Conservation (phyloP, 345 rosid genomes). For the Rhodamnia argentea region DNA sequence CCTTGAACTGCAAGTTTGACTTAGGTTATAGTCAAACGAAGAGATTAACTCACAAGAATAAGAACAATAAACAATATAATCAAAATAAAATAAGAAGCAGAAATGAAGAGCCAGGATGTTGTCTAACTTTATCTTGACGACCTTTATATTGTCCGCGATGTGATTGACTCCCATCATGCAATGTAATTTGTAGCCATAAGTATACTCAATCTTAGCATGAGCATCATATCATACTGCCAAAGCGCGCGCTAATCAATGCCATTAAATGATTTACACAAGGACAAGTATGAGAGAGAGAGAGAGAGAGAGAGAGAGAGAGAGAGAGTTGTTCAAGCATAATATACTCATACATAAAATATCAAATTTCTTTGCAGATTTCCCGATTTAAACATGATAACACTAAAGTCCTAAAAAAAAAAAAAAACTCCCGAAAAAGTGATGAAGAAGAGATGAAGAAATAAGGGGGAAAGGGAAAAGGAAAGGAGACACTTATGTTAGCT, state of each 20-base stretch:
- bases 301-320: too few species aligned
- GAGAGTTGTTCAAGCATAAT: too few species aligned
- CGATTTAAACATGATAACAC: too few species aligned
- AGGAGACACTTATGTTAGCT: background rate
- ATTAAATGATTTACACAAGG: too few species aligned
- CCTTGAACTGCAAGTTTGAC: background rate
- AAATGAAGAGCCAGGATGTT: background rate
- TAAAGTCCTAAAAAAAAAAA: too few species aligned
- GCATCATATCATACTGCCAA: background rate
- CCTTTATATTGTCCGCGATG: background rate
- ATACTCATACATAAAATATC: too few species aligned
- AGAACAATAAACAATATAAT: background rate
- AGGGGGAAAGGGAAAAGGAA: background rate
- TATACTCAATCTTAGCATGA: background rate
- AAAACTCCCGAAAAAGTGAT: too few species aligned
- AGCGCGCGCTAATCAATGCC: background rate
- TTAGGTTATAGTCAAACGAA: background rate
- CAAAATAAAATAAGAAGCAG: background rate
- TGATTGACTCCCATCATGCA: background rate
- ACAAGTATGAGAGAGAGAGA: too few species aligned
- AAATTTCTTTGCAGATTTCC: too few species aligned
- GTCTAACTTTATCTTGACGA: background rate
- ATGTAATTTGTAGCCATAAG: background rate
- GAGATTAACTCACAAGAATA: background rate
- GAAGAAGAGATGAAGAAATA: background rate